These are phyloP conservation scores for Penicillium simplicissimum DNA, from an alignment of 495 filamentous ascomycete species.

Conservation along the genomic window DNA sequence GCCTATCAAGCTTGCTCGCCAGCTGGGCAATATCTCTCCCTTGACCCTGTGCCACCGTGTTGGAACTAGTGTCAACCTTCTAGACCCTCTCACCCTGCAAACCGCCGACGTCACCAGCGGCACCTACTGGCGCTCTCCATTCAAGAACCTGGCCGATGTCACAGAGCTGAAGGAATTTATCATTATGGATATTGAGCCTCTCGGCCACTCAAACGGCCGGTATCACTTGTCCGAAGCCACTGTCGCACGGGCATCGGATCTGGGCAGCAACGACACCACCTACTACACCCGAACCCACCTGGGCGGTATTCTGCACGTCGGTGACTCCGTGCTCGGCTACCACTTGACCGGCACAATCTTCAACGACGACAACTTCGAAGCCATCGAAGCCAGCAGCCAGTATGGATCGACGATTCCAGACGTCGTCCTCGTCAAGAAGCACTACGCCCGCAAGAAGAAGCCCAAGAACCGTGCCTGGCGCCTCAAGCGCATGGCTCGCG, in stretches of 20 bases:
- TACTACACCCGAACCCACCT: constrained; percentile 91
- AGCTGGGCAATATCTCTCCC: constrained; percentile 82
- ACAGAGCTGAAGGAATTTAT: constrained; percentile 89
- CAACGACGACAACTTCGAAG: constrained; percentile 84
- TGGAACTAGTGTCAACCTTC: constrained; percentile 82
- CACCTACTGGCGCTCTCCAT: constrained; percentile 86
- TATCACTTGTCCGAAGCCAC: constrained; percentile 83
- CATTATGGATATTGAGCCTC: constrained; percentile 88
- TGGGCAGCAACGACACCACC: constrained; percentile 81
- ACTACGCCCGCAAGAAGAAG: constrained; percentile 84
- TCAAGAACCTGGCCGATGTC: constrained; percentile 78
- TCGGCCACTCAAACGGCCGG: constrained; percentile 72
- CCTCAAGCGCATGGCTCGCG: constrained; percentile 87
- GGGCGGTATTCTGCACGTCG: constrained; percentile 80
- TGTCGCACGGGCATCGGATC: constrained; percentile 81
- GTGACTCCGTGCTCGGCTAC: constrained; percentile 92
- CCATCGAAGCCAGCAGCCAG: constrained; percentile 66
- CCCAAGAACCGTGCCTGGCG: constrained; percentile 86
- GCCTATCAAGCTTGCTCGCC: constrained; percentile 83
- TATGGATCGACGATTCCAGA: constrained; percentile 82
- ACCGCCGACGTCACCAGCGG: constrained; percentile 78
- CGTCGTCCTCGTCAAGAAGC: constrained; percentile 94
- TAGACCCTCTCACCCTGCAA: constrained; percentile 90
- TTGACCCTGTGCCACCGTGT: constrained; percentile 83
- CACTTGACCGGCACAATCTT: constrained; percentile 84